Base-by-base conservation (phyloP, 129 eudicot species). In the Smallanthus sonchifolius region DNA sequence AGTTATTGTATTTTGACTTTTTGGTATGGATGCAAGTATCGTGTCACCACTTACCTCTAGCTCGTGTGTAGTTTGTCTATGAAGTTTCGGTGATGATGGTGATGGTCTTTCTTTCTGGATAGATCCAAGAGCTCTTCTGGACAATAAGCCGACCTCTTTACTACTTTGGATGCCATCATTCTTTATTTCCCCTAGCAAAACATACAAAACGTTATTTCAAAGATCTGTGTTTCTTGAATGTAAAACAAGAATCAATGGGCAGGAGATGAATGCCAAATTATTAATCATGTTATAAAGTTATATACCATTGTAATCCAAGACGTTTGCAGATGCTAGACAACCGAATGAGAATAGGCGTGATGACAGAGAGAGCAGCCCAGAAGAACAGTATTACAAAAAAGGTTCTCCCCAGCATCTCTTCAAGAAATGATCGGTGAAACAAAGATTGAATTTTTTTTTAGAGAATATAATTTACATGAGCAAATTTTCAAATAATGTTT, bases 331-430 rank as follows among this genome's bases (percentile, higher is more conserved):
- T 4, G 91, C 89, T n/a, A 5, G 96, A 87, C 79, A 87, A 61
- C 40, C 79, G 91, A 47, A 90, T 74, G 4, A 90, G 96, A 17
- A 73, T 66, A 3, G 96, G 96, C 14, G 96, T 90, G 77, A 90
- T 79, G 64, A 84, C 54, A 20, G 87, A 85, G 59, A 90, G 86
- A 37, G 84, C 77, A 43, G 86, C 93, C 96, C 96, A 90, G 73
- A 73, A 82, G 70, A 85, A 85, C 57, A 90, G 70, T 28, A 90
- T 84, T 66, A 90, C 65, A 69, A 85, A 72, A 73, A 77, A 70
- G 9, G 80, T 85, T 80, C 96, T 90, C 32, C 83, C 91, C 42
- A 54, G 70, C 96, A 85, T 87, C 82, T 84, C 78, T 38, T 38
- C 76, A 39, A 45, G 73, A 55, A 42, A 59, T 45, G 37, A 73